phyloP scores from a whole-genome alignment of 2,329 filamentous ascomycete genomes.

The Talaromyces sp. region DNA sequence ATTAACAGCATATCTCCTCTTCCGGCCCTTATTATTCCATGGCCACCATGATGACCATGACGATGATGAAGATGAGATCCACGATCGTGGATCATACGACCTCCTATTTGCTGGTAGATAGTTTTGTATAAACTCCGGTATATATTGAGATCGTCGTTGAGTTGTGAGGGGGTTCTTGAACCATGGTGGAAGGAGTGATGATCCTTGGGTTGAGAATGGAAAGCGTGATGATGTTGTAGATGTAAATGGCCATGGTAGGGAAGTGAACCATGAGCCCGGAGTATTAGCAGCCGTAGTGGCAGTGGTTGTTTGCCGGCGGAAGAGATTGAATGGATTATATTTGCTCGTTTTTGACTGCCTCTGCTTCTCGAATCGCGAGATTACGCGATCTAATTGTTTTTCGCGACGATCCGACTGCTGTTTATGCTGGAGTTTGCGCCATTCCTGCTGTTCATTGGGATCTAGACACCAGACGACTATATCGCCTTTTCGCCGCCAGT shows the following conservation, averaged over 20 bases:
- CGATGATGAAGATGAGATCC: slow-evolving; percentile 27
- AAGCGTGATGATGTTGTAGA: not conserved
- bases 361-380: slow-evolving; percentile 34
- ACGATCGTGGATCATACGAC: slow-evolving; percentile 16
- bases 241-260: slow-evolving; percentile 17
- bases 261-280: slow-evolving; percentile 6
- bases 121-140: slow-evolving; percentile 13
- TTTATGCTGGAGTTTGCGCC: slow-evolving; percentile 32
- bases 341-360: slow-evolving; percentile 10
- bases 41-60: slow-evolving; percentile 21
- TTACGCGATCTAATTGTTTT: slow-evolving; percentile 37
- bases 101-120: slow-evolving; percentile 15
- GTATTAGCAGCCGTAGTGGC: not conserved
- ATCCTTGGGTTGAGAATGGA: not conserved
- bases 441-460: slow-evolving; percentile 34
- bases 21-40: slow-evolving; percentile 1
- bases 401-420: slow-evolving; percentile 29
- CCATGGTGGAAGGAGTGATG: slow-evolving; percentile 14
- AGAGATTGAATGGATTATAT: slow-evolving; percentile 6
- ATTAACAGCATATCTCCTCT: not conserved
- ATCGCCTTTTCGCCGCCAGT: slow-evolving; percentile 60
- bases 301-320: not conserved
- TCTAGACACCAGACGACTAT: slow-evolving; percentile 60
- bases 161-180: not conserved
- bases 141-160: not conserved